Percentiles rank a stretch among this genome's conserved stretches.
phyloP scores from a whole-genome alignment of 1,284 basidiomycete genomes.

The Cutaneotrichosporon daszewskae region DNA sequence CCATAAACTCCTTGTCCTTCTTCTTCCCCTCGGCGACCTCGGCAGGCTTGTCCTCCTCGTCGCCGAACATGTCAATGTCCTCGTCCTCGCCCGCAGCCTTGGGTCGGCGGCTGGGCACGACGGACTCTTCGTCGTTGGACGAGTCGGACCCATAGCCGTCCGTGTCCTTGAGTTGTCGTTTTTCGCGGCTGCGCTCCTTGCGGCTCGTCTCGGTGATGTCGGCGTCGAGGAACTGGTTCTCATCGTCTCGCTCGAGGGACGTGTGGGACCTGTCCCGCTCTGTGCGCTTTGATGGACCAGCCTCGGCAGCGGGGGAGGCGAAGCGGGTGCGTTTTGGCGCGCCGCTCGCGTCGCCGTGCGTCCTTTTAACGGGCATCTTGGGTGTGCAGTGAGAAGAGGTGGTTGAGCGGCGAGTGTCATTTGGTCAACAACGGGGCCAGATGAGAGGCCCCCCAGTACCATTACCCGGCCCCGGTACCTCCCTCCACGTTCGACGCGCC shows the following conservation, averaged over 20 bases:
- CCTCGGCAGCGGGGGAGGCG: constrained; percentile 51
- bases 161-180: constrained; percentile 61
- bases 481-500: no score
- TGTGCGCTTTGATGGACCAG: constrained; percentile 8
- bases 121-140: constrained; percentile 74
- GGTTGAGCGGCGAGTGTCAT: no score
- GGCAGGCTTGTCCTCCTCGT: constrained; percentile 9
- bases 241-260: constrained; percentile 5
- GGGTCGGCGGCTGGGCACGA: constrained; percentile 61
- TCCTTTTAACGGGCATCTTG: constrained; percentile 40
- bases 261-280: background rate
- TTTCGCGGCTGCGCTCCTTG: constrained; percentile 58
- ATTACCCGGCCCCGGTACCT: no score
- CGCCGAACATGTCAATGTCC: constrained; percentile 76
- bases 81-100: constrained; percentile 48
- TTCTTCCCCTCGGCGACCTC: constrained; percentile 20
- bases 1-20: constrained; percentile 65
- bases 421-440: no score
- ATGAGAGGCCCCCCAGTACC: no score
- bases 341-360: constrained; percentile 24
- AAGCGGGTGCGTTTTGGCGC: constrained; percentile 69
- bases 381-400: no score
- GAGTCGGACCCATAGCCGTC: constrained; percentile 94
- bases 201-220: constrained; percentile 36
- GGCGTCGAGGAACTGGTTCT: constrained; percentile 34